Base-by-base conservation (phyloP, 176 grass and related monocot species). In the Chloris gayana region DNA sequence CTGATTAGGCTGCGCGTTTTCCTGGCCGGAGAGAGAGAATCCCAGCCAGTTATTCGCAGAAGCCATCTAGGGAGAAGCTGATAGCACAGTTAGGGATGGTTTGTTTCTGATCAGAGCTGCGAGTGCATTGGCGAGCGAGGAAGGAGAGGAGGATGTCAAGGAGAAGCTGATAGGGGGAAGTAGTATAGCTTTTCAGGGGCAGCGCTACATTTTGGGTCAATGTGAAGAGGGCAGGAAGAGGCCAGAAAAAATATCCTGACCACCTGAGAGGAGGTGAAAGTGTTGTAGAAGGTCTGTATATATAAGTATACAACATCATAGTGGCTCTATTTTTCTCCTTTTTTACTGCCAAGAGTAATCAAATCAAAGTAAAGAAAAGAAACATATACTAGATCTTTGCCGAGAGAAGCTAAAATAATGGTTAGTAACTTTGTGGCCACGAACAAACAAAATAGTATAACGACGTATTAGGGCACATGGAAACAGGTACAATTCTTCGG, bases 11-110 rank as follows among this genome's bases (percentile, higher is more conserved):
- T 91, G 88, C 46, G 80, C 74, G 38, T 71, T 75, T 21, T 94
- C 92, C 79, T 94, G 88, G 21, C 83, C 80, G 8, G 86, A 91
- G 54, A 94, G 86, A 13, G 92, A 94, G 83, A 94, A 94, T 31
- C 75, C 88, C 21, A 94, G 42, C 92, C 92, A 94, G 83, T 94
- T 86, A 80, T 94, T 94, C 17, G 78, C 50, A 34, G 92, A 94
- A 76, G 88, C 80, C 88, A 94, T 93, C 74, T 31, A 25, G 14
- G 41, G 46, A 19, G 46, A 19, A 67, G 15, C 26, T 31, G 83
- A 35, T 82, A 85, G 47, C 61, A 73, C 78, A 89, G 60, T 66
- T 30, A 25, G 35, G 61, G 38, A 62, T 62, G 59, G 32, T 53
- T 68, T 49, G 22, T 50, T 72, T 72, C 35, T 61, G 87, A 78